Conservation (phyloP, 805 yeast genomes). For the Saccharomycopsis olivae region DNA sequence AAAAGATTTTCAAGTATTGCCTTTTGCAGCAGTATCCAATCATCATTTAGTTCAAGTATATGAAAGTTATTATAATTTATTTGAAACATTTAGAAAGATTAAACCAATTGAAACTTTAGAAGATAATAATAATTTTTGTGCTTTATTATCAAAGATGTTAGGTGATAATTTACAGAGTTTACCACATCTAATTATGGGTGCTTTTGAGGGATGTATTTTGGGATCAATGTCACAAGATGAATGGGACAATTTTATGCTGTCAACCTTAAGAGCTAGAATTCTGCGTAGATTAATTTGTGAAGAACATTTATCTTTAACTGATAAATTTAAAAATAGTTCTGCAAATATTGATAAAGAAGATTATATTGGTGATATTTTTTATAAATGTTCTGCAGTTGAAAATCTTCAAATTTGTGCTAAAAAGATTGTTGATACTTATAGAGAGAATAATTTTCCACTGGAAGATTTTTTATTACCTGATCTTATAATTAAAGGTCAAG, state of each 20-base stretch:
- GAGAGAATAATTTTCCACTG: slow-evolving; percentile 40
- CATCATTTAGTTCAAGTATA: slow-evolving; percentile 81
- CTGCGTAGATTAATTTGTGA: slow-evolving; percentile 85
- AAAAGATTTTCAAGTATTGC: slow-evolving; percentile 68
- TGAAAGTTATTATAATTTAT: slow-evolving; percentile 80
- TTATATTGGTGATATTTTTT: slow-evolving; percentile 70
- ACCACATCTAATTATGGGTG: slow-evolving; percentile 90
- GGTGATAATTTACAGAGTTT: slow-evolving; percentile 69
- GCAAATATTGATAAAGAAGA: slow-evolving; percentile 30
- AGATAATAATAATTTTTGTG: slow-evolving; percentile 69
- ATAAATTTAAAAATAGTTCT: slow-evolving; percentile 35
- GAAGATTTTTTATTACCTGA: slow-evolving; percentile 58
- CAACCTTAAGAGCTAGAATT: slow-evolving; percentile 74
- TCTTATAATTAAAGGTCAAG: slow-evolving; percentile 60
- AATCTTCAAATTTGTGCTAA: slow-evolving; percentile 46
- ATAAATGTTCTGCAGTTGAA: slow-evolving; percentile 63
- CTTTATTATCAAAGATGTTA: slow-evolving; percentile 48
- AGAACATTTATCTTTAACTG: slow-evolving; percentile 76
- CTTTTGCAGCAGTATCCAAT: slow-evolving; percentile 76
- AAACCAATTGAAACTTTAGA: slow-evolving; percentile 57
- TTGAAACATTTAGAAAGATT: slow-evolving; percentile 71
- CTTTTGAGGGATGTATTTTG: slow-evolving; percentile 65
- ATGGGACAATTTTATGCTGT: slow-evolving; percentile 65
- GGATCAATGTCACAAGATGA: slow-evolving; percentile 45
- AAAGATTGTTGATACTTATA: slow-evolving; percentile 26